These are phyloP conservation scores for Podospora conica DNA, from an alignment of 495 filamentous ascomycete species.

Conservation along the genomic window DNA sequence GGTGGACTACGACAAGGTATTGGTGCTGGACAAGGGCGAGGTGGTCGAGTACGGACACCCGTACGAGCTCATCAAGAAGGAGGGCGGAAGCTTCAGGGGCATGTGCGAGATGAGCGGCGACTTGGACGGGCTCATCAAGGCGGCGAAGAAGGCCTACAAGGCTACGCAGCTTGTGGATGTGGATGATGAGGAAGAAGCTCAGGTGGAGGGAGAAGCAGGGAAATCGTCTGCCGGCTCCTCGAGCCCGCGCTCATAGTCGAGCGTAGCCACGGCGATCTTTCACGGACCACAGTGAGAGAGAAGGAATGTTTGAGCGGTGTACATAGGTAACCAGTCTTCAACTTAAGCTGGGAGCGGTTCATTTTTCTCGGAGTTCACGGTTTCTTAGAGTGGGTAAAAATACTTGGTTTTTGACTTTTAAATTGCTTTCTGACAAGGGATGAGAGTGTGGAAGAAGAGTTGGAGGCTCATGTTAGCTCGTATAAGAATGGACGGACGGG, in stretches of 20 bases:
- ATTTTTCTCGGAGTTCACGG: not conserved
- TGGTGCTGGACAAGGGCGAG: conserved; percentile 83
- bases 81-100: conserved; percentile 66
- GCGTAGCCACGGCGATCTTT: not conserved
- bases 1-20: conserved; percentile 96
- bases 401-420: not conserved
- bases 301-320: not conserved
- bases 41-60: conserved; percentile 89
- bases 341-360: not conserved
- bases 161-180: conserved; percentile 38
- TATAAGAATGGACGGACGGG: not conserved
- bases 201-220: not conserved
- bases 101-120: conserved; percentile 98
- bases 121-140: conserved; percentile 60
- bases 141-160: conserved; percentile 63
- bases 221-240: not conserved
- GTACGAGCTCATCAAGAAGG: conserved; percentile 63
- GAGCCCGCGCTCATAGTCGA: not conserved
- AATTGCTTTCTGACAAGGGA: not conserved
- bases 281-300: not conserved
- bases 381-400: not conserved
- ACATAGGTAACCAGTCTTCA: not conserved
- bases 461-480: not conserved
- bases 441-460: not conserved
- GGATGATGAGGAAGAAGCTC: conserved; percentile 20